Conservation (phyloP, 768 basidiomycete species). For the Auricularia heimuer region DNA sequence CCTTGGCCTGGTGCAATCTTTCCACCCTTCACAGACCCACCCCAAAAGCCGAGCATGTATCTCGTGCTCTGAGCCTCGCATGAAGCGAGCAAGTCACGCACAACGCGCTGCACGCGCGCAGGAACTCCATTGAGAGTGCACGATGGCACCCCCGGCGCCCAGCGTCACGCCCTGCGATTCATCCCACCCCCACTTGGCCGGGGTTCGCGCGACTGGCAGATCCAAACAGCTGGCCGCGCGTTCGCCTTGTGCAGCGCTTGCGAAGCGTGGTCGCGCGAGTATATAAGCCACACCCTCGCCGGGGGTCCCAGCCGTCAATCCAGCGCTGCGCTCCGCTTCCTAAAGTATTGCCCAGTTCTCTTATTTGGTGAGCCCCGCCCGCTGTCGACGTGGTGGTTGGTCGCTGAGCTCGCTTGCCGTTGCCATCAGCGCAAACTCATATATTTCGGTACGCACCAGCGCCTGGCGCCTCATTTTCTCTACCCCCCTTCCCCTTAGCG, state of each 20-base stretch:
- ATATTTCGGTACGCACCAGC: not conserved
- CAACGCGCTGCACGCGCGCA: conserved; percentile 24
- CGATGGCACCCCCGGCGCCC: not conserved
- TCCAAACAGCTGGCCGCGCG: not conserved
- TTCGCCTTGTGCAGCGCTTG: not conserved
- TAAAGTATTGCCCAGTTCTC: not conserved
- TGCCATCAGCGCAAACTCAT: not conserved
- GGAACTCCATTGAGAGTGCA: not conserved
- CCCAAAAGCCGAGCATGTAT: not conserved
- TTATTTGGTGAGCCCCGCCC: too few species aligned
- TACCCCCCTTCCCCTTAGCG: not conserved
- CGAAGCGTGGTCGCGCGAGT: not conserved
- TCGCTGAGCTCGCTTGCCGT: too few species aligned
- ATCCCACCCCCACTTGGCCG: not conserved
- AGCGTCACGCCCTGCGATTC: not conserved
- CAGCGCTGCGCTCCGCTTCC: not conserved
- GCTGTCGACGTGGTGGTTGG: too few species aligned
- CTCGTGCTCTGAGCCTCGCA: not conserved
- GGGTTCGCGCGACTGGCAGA: not conserved
- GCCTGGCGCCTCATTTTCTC: too few species aligned
- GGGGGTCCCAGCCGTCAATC: not conserved
- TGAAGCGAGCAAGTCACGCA: conserved; percentile 25
- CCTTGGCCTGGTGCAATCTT: not conserved
- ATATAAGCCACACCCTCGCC: not conserved
- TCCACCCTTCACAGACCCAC: not conserved